Base-by-base conservation (phyloP, 2,329 filamentous ascomycete genomes). In the Rhytidhysteron rufulum region DNA sequence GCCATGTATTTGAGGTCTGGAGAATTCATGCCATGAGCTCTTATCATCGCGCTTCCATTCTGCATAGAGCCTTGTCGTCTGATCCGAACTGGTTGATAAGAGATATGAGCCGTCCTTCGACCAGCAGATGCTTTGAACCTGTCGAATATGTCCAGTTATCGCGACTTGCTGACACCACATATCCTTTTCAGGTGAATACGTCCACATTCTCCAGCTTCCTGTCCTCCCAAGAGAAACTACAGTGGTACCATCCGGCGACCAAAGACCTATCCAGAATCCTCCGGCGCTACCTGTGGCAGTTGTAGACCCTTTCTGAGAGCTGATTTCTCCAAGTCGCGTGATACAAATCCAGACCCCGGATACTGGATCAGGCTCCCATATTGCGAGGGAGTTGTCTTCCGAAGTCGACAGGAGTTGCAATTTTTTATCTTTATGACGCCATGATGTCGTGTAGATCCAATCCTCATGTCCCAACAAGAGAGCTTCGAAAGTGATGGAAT, bases 201-300 rank as follows among this genome's bases (percentile, higher is more conserved):
- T 75, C 93, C 93, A 98, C 39, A 85, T 70, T 47, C 93, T 78
- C 93, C 93, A 98, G 62, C 89, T 93, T 20, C 93, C 93, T 0
- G 91, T 97, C 30, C 91, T 80, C 1, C 91, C 88, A 15, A 98
- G 77, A 45, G 88, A 90, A 4, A 86, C 83, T 11, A 96, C 83
- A 2, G 80, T 80, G 13, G 73, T 71, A 7, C 87, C 88, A 48
- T 83, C 75, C 3, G 88, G 87, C 5, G 86, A 85, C 93, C 93
- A 98, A 1, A 97, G 74, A 1, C 90, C 91, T 10, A 86, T 89
- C 91, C 93, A 98, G 63, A 97, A 96, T 0, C 93, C 93, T 47
- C 93, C 93, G 1, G 89, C 88, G 62, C 90, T 96, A 34, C 93
- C 93, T 0, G 93, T 98, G 0, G 93, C 93, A 3, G 91, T 95